Conservation (phyloP, 805 yeast species). For the Candida coleopterorum region DNA sequence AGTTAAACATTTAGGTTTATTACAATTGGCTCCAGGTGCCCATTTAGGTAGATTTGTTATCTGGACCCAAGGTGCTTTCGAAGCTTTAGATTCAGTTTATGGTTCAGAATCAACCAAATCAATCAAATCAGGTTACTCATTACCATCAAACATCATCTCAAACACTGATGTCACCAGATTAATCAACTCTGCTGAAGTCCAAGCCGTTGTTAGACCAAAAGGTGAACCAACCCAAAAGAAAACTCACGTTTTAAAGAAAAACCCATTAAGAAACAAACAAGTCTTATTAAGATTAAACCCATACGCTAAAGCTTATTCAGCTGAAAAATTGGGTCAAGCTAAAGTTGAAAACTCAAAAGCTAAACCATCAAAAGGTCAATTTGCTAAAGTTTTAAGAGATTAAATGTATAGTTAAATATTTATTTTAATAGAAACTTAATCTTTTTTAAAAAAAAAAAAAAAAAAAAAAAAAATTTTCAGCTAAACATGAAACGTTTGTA, state of each 20-base stretch:
- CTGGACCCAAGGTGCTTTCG: conserved; percentile 99
- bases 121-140: conserved; percentile 81
- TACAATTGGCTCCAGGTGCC: conserved; percentile 99
- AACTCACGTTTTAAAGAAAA: conserved; percentile 95
- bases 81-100: conserved; percentile 95
- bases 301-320: conserved; percentile 95
- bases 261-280: conserved; percentile 96
- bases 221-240: conserved; percentile 93
- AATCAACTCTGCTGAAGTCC: conserved; percentile 99
- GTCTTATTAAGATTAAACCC: conserved; percentile 98
- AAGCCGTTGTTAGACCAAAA: conserved; percentile 94
- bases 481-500: too few species aligned
- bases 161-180: conserved; percentile 95
- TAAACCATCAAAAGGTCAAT: conserved; percentile 68
- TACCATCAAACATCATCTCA: conserved; percentile 92
- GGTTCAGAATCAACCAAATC: conserved; percentile 85
- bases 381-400: conserved; percentile 60
- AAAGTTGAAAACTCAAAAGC: conserved; percentile 63
- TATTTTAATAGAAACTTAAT: background rate
- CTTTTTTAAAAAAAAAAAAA: too few species aligned
- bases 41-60: conserved; percentile 99
- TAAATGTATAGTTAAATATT: conserved; percentile 15
- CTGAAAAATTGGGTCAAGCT: conserved; percentile 82
- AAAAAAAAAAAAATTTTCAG: background rate
- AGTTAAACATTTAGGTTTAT: conserved; percentile 88